Evolutionary conservation across 2,329 filamentous ascomycete species (phyloP).

Genomic region (Knufia petricola): DNA sequence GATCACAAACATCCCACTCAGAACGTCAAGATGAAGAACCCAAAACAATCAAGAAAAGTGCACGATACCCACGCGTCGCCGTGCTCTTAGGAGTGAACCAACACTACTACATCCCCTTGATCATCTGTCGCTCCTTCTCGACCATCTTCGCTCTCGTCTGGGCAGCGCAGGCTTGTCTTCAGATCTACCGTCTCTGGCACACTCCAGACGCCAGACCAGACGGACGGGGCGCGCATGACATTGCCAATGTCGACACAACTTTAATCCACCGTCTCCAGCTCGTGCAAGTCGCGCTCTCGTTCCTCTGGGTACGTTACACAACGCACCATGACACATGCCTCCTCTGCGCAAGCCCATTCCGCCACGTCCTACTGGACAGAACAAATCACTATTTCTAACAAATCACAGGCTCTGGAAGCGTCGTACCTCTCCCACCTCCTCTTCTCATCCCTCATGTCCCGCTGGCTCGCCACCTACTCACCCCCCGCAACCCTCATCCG

Average conservation of each 20-base stretch:
- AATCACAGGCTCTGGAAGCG: conserved; percentile 28
- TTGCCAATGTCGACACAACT: not conserved
- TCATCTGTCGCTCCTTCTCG: conserved; percentile 62
- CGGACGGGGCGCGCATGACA: too few species aligned
- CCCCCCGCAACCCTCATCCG: conserved; percentile 68
- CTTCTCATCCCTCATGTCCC: conserved; percentile 22
- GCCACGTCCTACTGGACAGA: too few species aligned
- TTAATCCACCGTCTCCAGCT: conserved; percentile 11
- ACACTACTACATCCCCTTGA: conserved; percentile 63
- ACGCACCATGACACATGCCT: too few species aligned
- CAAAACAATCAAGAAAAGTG: conserved; percentile 13
- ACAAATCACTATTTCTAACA: not conserved
- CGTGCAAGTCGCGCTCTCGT: conserved; percentile 19
- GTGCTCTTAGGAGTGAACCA: conserved; percentile 65
- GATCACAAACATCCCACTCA: not conserved
- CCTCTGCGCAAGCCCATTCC: too few species aligned
- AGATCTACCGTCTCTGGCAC: not conserved
- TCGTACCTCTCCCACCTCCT: conserved; percentile 22
- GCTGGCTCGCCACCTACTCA: conserved; percentile 70
- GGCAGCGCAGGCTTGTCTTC: conserved; percentile 38
- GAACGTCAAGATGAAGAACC: not conserved
- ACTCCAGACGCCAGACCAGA: too few species aligned
- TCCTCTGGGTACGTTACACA: conserved; percentile 23
- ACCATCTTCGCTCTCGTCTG: conserved; percentile 62
- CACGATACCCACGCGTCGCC: conserved; percentile 65